Percentiles rank a stretch among this genome's conserved stretches.
Evolutionary conservation across 2,329 filamentous ascomycete genomes (phyloP).

Genomic region (Alternaria arborescens): DNA sequence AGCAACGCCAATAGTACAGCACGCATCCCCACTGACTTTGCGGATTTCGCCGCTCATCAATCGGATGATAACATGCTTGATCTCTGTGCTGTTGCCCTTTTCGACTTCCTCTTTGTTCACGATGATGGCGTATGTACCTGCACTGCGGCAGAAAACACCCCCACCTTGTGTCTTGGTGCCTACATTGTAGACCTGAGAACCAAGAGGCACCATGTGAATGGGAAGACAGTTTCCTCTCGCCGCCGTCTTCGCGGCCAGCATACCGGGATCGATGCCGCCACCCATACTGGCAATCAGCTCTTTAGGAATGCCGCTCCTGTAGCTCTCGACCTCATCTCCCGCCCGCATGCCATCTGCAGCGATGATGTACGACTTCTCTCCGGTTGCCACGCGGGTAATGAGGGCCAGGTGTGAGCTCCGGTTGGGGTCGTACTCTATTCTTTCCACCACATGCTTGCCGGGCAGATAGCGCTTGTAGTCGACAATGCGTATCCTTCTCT

Average conservation of each 20-base stretch:
- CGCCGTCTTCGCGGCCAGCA: conserved; percentile 91
- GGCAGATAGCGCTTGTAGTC: conserved; percentile 84
- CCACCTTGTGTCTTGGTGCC: conserved; percentile 75
- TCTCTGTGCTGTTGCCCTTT: conserved; percentile 66
- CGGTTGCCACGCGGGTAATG: conserved; percentile 76
- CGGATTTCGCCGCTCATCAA: conserved; percentile 93
- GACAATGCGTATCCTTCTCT: conserved; percentile 88
- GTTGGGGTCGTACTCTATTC: conserved; percentile 95
- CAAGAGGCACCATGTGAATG: conserved; percentile 92
- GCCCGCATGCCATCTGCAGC: conserved; percentile 94
- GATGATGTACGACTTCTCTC: conserved; percentile 86
- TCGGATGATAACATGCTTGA: conserved; percentile 82
- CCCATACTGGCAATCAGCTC: conserved; percentile 92
- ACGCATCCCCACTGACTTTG: conserved; percentile 88
- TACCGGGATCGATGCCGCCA: conserved; percentile 90
- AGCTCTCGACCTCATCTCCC: conserved; percentile 92
- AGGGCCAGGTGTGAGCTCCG: conserved; percentile 93
- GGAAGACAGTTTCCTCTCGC: conserved; percentile 95
- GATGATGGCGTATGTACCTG: conserved; percentile 89
- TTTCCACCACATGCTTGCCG: conserved; percentile 86
- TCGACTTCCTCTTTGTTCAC: conserved; percentile 84
- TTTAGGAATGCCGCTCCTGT: conserved; percentile 85
- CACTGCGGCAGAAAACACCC: conserved; percentile 92
- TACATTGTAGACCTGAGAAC: conserved; percentile 91
- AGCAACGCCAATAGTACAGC: conserved; percentile 90